Evolutionary conservation across 305 asterid genomes (phyloP).

Genomic region (Rubia tinctorum): DNA sequence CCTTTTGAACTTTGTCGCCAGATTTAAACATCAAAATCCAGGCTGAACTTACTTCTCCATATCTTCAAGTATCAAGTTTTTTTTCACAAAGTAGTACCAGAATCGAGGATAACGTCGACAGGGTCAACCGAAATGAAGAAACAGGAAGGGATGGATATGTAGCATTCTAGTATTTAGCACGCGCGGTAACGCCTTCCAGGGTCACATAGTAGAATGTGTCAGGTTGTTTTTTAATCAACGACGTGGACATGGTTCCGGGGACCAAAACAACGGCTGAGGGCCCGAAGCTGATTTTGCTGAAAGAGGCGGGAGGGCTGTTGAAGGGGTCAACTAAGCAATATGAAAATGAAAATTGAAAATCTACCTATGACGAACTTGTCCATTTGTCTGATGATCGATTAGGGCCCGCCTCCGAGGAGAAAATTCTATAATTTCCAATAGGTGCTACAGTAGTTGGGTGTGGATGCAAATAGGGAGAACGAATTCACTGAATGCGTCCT

Average conservation of each 20-base stretch:
- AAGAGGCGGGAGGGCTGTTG: background rate
- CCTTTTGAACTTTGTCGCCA: too few relatives aligned
- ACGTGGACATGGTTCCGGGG: conserved; percentile 32
- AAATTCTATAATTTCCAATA: too few relatives aligned
- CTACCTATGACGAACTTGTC: conserved; percentile 19
- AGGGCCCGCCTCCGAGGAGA: conserved; percentile 31
- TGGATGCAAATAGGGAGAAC: too few relatives aligned
- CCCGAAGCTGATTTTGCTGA: conserved; percentile 55
- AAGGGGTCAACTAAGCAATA: conserved; percentile 32
- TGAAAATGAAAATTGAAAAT: too few relatives aligned
- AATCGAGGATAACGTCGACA: conserved; percentile 40
- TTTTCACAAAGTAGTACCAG: conserved; percentile 43
- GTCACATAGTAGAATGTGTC: conserved; percentile 49
- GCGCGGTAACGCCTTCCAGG: conserved; percentile 42
- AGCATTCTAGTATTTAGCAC: background rate
- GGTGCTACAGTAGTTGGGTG: too few relatives aligned
- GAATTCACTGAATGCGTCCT: too few relatives aligned
- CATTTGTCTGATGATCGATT: conserved; percentile 35
- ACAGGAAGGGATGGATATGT: too few relatives aligned
- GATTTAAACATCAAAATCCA: too few relatives aligned
- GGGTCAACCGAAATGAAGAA: background rate
- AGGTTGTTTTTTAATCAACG: background rate
- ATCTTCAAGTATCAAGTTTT: too few relatives aligned
- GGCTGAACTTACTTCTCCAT: too few relatives aligned
- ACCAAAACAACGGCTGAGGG: conserved; percentile 23